Base-by-base conservation (phyloP, 352 stramenopile genomes). In the Phytophthora fragariae region DNA sequence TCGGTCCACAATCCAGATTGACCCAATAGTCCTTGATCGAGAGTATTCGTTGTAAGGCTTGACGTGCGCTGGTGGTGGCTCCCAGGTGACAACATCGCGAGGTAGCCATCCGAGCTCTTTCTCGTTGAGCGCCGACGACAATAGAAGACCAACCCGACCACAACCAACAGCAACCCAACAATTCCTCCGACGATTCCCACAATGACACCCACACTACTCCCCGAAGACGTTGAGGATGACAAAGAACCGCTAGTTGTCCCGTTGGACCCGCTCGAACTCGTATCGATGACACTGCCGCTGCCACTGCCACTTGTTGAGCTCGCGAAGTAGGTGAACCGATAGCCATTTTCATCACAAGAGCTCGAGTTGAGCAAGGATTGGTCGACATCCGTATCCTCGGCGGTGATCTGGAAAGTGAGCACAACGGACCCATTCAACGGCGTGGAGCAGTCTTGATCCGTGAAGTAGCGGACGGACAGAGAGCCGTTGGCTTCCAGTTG, bases 1-100 rank as follows among this genome's bases (percentile, higher is more conserved):
- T 82, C 75, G 12, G 63, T 61, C 75, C 63, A 76, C 11, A 57
- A 21, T 1, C 52, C 52, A 21, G 37, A 11, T 6, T 63, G 57
- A 12, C 44, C 31, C 33, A 31, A n/a, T 12, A 29, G 12, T 14
- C 21, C 52, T 39, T 39, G n/a, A 37, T 39, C 15, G 41, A 49
- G 41, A 8, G 41, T 19, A 39, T 24, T 11, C 11, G 21, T n/a
- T 0, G 52, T 21, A 21, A 57, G 52, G 24, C 52, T 57, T 10
- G 55, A 46, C 15, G 33, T 47, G 5, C n/a, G 55, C 33, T 62
- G 55, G 1, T 62, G 33, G 8, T 49, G 21, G n/a, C 3, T 21
- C n/a, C 17, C 41, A n/a, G 41, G 41, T 19, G 41, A 21, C 17
- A 49, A 19, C 41, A 49, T 19, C 0, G 41, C 41, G 41, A 49